Evolutionary conservation across 2,329 filamentous ascomycete species (phyloP).

Genomic region (Colletotrichum melonis): DNA sequence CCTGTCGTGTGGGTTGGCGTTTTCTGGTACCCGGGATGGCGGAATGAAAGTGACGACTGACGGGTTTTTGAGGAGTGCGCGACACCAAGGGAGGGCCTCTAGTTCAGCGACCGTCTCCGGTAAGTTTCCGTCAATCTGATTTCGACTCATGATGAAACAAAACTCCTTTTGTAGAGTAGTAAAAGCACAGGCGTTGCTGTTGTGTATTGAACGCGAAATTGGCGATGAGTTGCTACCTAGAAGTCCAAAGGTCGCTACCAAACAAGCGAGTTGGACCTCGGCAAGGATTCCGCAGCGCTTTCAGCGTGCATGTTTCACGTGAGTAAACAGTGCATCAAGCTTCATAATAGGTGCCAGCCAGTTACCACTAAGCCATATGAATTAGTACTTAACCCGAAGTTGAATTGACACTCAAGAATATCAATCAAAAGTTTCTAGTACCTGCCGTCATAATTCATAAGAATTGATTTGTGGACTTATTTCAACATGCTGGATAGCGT

Average conservation of each 20-base stretch:
- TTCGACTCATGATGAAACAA: neutral
- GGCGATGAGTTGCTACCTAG: neutral
- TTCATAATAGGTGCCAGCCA: neutral
- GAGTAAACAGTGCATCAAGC: neutral
- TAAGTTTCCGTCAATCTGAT: neutral
- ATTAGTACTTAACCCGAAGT: too few relatives aligned
- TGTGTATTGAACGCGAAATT: neutral
- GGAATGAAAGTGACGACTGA: constrained; percentile 47
- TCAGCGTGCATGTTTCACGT: constrained; percentile 15
- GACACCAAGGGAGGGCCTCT: constrained; percentile 49
- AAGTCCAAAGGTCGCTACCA: neutral
- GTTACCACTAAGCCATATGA: too few relatives aligned
- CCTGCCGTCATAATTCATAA: too few relatives aligned
- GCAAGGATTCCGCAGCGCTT: neutral
- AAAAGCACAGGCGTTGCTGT: too few relatives aligned
- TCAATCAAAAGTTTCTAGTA: too few relatives aligned
- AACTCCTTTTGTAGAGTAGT: neutral
- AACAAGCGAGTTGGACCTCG: constrained; percentile 17
- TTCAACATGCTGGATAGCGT: too few relatives aligned
- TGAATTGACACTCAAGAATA: too few relatives aligned
- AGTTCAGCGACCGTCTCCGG: constrained; percentile 42
- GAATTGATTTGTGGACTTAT: too few relatives aligned
- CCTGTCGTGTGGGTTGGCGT: constrained; percentile 44
- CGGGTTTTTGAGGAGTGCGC: constrained; percentile 42
- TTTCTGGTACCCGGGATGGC: constrained; percentile 45